Percentiles rank a stretch among this genome's conserved stretches.
These are phyloP conservation scores for Nakazawaea molendinolei DNA, from an alignment of 805 yeast species.

Conservation along the genomic window DNA sequence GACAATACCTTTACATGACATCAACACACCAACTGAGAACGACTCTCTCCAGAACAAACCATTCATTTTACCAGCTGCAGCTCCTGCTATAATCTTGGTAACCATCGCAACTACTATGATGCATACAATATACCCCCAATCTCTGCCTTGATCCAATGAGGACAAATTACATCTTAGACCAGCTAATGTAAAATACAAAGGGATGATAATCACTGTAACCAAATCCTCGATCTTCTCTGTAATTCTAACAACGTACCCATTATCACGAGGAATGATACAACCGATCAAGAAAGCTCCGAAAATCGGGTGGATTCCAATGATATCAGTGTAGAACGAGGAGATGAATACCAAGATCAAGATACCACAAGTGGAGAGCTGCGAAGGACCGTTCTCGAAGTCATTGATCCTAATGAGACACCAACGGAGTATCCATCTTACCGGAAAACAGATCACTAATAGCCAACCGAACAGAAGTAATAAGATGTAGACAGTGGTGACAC, in stretches of 20 bases:
- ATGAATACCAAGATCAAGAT: constrained; percentile 51
- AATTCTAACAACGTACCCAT: constrained; percentile 60
- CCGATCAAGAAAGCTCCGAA: constrained; percentile 83
- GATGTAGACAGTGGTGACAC: constrained; percentile 65
- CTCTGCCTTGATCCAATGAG: constrained; percentile 52
- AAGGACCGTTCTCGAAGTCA: constrained; percentile 57
- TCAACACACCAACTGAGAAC: constrained; percentile 66
- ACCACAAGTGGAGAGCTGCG: constrained; percentile 51
- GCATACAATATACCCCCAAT: constrained; percentile 75
- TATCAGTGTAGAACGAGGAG: constrained; percentile 75
- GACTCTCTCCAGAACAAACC: constrained; percentile 72
- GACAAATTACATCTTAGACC: constrained; percentile 70
- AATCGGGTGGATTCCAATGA: constrained; percentile 81
- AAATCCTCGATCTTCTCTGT: constrained; percentile 75
- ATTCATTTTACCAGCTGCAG: constrained; percentile 51
- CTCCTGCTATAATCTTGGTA: constrained; percentile 65
- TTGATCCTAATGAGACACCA: constrained; percentile 38
- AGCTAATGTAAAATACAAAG: constrained; percentile 74
- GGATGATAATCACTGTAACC: constrained; percentile 64
- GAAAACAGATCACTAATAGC: constrained; percentile 54
- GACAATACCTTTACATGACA: constrained; percentile 88
- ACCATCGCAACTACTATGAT: constrained; percentile 60
- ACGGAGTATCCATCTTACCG: constrained; percentile 43
- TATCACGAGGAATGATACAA: constrained; percentile 67
- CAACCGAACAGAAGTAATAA: constrained; percentile 62